Evolutionary conservation across 495 filamentous ascomycete species (phyloP).

Genomic region (Clohesyomyces aquaticus): DNA sequence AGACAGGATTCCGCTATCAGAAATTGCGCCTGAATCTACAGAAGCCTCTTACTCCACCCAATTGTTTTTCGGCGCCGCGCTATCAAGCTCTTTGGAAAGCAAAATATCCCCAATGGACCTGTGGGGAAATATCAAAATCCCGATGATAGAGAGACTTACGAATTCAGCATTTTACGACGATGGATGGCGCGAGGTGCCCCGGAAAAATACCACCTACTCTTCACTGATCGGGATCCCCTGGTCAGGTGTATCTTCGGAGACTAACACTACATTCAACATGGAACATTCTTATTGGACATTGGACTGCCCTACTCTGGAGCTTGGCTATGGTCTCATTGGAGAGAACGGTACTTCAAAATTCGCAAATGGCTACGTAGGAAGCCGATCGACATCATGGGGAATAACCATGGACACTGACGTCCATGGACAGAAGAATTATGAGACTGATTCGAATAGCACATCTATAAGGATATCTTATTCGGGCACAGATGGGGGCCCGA

Average conservation of each 20-base stretch:
- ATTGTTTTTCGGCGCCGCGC: not conserved
- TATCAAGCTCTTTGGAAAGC: not conserved
- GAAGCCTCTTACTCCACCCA: not conserved
- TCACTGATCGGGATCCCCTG: conserved; percentile 28
- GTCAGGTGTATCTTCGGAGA: not conserved
- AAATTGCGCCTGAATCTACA: not conserved
- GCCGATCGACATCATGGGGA: too few species aligned
- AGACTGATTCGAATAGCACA: not conserved
- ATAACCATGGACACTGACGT: too few species aligned
- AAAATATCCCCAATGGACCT: conserved; percentile 25
- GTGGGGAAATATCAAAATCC: conserved; percentile 39
- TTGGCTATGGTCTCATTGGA: too few species aligned
- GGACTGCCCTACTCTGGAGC: conserved; percentile 20
- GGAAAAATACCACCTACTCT: conserved; percentile 19
- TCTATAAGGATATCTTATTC: conserved; percentile 4
- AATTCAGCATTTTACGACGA: conserved; percentile 8
- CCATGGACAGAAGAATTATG: too few species aligned
- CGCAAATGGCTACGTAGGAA: too few species aligned
- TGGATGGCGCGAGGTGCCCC: conserved; percentile 20
- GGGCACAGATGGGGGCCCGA: conserved; percentile 16
- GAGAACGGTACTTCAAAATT: too few species aligned
- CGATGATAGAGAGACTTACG: conserved; percentile 28
- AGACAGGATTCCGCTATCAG: not conserved
- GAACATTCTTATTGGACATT: conserved; percentile 34
- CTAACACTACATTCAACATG: conserved; percentile 28